Evolutionary conservation across 805 yeast species (phyloP).

Genomic region (Candida vartiovaarae): DNA sequence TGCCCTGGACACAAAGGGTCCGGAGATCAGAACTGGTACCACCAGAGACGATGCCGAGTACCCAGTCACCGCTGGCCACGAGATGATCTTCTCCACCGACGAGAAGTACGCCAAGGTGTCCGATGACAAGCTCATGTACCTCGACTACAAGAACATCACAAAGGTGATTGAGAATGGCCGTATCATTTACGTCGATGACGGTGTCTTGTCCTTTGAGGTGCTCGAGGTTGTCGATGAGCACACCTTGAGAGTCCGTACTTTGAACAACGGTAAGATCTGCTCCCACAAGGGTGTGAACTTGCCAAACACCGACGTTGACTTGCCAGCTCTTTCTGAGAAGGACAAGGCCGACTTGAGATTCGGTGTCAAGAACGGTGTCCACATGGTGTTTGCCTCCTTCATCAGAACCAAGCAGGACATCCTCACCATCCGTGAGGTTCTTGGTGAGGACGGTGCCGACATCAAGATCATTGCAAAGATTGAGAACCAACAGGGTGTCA

Average conservation of each 20-base stretch:
- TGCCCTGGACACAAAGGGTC: slow-evolving; percentile 99
- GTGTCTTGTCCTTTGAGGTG: slow-evolving; percentile 94
- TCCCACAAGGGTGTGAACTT: slow-evolving; percentile 99
- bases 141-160: slow-evolving; percentile 95
- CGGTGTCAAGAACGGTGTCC: slow-evolving; percentile 96
- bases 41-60: slow-evolving; percentile 74
- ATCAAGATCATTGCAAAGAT: slow-evolving; percentile 96
- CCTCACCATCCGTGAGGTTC: slow-evolving; percentile 80
- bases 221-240: slow-evolving; percentile 69
- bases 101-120: slow-evolving; percentile 63
- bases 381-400: slow-evolving; percentile 98
- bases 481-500: slow-evolving; percentile 99
- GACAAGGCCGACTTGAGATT: slow-evolving; percentile 87
- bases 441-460: slow-evolving; percentile 95
- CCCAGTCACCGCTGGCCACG: slow-evolving; percentile 80
- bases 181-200: slow-evolving; percentile 93
- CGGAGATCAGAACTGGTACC: slow-evolving; percentile 98
- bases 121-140: slow-evolving; percentile 76
- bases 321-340: slow-evolving; percentile 96
- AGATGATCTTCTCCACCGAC: slow-evolving; percentile 91
- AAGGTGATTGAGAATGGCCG: slow-evolving; percentile 85
- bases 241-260: slow-evolving; percentile 80
- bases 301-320: slow-evolving; percentile 98
- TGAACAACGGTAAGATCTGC: slow-evolving; percentile 92
- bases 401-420: slow-evolving; percentile 93